Conservation (phyloP, 129 eudicot species). For the Artemisia tridentata region DNA sequence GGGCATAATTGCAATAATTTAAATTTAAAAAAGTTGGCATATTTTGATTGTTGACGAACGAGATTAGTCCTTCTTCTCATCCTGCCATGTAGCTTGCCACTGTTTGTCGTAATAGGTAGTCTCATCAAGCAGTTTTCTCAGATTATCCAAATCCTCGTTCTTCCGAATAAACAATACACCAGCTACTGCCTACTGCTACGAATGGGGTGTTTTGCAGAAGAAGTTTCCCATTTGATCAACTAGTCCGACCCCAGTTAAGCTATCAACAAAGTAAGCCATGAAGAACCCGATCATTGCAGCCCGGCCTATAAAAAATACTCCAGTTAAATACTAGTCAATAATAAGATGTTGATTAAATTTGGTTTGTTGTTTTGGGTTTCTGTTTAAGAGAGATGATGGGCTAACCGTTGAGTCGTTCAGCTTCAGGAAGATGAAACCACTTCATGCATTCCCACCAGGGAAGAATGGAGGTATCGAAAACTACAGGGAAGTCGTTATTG, state of each 20-base stretch:
- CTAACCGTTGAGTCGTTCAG: conserved; percentile 81
- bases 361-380: too few species aligned
- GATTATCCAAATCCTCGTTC: conserved; percentile 78
- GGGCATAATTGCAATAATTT: not conserved
- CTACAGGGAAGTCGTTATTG: conserved; percentile 70
- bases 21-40: not conserved
- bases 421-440: conserved; percentile 98
- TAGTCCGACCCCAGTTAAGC: conserved; percentile 93
- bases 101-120: conserved; percentile 95
- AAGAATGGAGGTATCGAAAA: conserved; percentile 86
- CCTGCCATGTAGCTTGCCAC: conserved; percentile 99
- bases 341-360: not conserved
- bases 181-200: conserved; percentile 85
- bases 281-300: conserved; percentile 99
- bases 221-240: conserved; percentile 99
- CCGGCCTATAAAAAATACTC: conserved; percentile 41
- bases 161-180: conserved; percentile 85
- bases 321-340: too few species aligned
- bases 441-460: conserved; percentile 99
- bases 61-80: conserved; percentile 56
- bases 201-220: conserved; percentile 95
- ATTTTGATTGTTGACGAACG: not conserved
- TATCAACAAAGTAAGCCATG: conserved; percentile 97
- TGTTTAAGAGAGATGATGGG: not conserved
- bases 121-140: conserved; percentile 84